These are phyloP conservation scores for Penicillium silybi DNA, from an alignment of 495 filamentous ascomycete genomes.

Conservation along the genomic window DNA sequence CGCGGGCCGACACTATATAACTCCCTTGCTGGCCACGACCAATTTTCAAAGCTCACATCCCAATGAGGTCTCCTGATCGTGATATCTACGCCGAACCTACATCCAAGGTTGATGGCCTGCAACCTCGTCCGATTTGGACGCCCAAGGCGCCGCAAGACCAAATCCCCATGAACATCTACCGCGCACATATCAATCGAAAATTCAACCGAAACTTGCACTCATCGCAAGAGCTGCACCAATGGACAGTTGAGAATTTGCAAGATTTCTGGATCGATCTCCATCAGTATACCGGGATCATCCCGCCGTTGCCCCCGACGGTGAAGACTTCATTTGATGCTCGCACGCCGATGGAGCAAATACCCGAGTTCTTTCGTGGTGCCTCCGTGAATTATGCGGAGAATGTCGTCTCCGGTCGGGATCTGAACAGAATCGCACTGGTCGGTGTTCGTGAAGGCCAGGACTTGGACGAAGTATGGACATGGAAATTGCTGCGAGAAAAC, in stretches of 20 bases:
- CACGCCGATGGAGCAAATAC: constrained; percentile 57
- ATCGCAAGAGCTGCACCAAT: constrained; percentile 18
- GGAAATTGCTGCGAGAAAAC: constrained; percentile 50
- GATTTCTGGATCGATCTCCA: constrained; percentile 21
- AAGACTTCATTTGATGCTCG: constrained; percentile 55
- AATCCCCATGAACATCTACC: constrained; percentile 21
- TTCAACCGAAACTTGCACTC: constrained; percentile 11
- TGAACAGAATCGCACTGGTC: constrained; percentile 52
- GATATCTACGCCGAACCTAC: neutral
- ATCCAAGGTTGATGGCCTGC: neutral
- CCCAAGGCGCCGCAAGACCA: constrained; percentile 7
- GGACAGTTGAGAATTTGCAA: constrained; percentile 16
- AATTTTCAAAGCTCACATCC: no score
- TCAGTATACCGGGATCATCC: constrained; percentile 15
- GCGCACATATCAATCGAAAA: constrained; percentile 18
- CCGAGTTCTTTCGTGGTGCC: constrained; percentile 55
- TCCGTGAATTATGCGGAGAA: constrained; percentile 75
- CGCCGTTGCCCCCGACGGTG: constrained; percentile 36
- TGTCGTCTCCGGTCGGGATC: constrained; percentile 49
- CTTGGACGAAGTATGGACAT: constrained; percentile 51
- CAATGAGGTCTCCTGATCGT: no score
- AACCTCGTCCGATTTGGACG: constrained; percentile 11
- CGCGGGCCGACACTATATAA: neutral
- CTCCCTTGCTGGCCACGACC: neutral
- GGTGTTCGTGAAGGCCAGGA: constrained; percentile 65